These are phyloP conservation scores for Cystobasidiopsis lactophilus DNA, from an alignment of 768 basidiomycete species.

Conservation along the genomic window DNA sequence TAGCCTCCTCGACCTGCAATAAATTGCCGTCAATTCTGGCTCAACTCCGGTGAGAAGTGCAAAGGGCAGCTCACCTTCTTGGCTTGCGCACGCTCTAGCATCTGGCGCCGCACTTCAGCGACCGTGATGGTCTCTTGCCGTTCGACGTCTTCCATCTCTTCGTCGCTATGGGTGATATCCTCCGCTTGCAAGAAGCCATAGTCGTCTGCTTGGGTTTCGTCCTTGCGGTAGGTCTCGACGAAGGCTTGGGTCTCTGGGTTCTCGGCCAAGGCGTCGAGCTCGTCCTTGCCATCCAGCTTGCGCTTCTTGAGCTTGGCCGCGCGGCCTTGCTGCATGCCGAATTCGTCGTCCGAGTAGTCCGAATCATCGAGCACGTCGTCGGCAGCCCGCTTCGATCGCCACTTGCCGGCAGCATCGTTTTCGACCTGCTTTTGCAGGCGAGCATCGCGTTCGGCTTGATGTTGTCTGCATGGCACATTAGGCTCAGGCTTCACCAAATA, in stretches of 20 bases:
- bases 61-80: not conserved
- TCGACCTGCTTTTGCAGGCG: not conserved
- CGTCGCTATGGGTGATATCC: too few species aligned
- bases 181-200: not conserved
- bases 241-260: not conserved
- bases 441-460: not conserved
- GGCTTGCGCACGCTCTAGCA: not conserved
- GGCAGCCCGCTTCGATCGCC: not conserved
- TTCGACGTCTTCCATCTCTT: not conserved
- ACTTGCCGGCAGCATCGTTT: not conserved
- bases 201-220: not conserved
- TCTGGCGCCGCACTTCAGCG: not conserved
- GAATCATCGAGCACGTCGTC: not conserved
- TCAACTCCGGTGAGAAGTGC: too few species aligned
- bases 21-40: too few species aligned
- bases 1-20: too few species aligned
- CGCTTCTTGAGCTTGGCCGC: not conserved
- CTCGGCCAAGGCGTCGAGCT: not conserved
- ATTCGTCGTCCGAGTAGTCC: constrained; percentile 3
- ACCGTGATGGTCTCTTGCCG: not conserved
- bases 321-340: not conserved
- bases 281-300: not conserved
- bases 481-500: not conserved
- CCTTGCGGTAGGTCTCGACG: not conserved
- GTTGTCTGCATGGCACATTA: not conserved